Evolutionary conservation across 768 basidiomycete genomes (phyloP).

Genomic region (Saitozyma sp.): DNA sequence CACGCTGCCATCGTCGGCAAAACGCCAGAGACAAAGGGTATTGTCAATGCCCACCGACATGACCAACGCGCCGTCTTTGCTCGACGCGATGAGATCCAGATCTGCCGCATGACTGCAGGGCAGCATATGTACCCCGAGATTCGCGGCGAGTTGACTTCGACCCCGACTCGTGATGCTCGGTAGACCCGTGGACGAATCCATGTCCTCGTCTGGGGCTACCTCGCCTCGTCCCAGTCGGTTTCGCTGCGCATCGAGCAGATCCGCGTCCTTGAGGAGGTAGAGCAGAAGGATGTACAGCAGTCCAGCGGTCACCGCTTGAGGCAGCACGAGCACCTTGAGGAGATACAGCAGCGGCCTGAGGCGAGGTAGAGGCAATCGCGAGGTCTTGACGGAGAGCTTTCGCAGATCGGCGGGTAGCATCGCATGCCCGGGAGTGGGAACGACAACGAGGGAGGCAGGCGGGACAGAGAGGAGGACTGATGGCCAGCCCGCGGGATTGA

Average conservation of each 20-base stretch:
- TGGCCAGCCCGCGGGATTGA: conserved; percentile 42
- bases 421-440: conserved; percentile 30
- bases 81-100: conserved; percentile 74
- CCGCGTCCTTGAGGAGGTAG: conserved; percentile 86
- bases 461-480: conserved; percentile 33
- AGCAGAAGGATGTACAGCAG: conserved; percentile 73
- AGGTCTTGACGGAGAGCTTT: conserved; percentile 30
- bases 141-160: conserved; percentile 1
- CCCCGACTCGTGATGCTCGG: not conserved
- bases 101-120: conserved; percentile 81
- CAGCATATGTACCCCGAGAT: conserved; percentile 65
- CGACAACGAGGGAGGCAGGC: conserved; percentile 69
- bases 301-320: conserved; percentile 74
- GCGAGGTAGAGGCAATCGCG: conserved; percentile 40
- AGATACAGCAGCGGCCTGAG: conserved; percentile 67
- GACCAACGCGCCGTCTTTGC: conserved; percentile 65
- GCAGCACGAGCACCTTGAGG: conserved; percentile 77
- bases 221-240: conserved; percentile 49
- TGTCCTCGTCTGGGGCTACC: conserved; percentile 11
- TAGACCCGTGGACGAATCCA: not conserved
- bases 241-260: conserved; percentile 80
- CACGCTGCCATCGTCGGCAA: conserved; percentile 42
- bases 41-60: conserved; percentile 76
- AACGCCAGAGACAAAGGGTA: conserved; percentile 71
- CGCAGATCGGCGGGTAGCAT: conserved; percentile 43